Evolutionary conservation across 2,329 filamentous ascomycete genomes (phyloP).

Genomic region (Beauveria asiatica): DNA sequence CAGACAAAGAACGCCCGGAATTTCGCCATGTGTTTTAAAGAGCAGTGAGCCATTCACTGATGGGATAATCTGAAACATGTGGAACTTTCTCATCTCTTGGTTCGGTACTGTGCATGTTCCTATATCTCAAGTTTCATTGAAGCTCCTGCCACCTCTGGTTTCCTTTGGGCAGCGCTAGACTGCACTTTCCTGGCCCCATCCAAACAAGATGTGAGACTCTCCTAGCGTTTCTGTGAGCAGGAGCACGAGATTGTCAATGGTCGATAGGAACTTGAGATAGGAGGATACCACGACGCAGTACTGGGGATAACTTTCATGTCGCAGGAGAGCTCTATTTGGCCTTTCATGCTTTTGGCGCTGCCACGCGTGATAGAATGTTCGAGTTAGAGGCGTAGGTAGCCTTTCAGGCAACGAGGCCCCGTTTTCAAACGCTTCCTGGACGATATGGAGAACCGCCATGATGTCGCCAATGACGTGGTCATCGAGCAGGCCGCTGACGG

Average conservation of each 20-base stretch:
- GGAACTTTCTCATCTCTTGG: too few species aligned
- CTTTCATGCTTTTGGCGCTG: slow-evolving; percentile 19
- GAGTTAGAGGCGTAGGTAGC: slow-evolving; percentile 36
- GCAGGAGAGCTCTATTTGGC: slow-evolving; percentile 22
- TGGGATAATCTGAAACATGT: too few species aligned
- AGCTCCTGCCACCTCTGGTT: not conserved
- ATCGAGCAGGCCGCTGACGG: slow-evolving; percentile 30
- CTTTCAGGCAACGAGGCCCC: slow-evolving; percentile 38
- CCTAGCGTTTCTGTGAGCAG: slow-evolving; percentile 35
- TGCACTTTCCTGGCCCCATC: not conserved
- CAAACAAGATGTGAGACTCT: slow-evolving; percentile 24
- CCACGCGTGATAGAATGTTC: slow-evolving; percentile 23
- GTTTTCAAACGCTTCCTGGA: slow-evolving; percentile 38
- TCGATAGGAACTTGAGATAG: slow-evolving; percentile 34
- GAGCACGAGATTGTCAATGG: slow-evolving; percentile 36
- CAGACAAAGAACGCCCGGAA: not conserved
- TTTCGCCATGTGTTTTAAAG: not conserved
- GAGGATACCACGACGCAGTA: slow-evolving; percentile 38
- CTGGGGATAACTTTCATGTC: slow-evolving; percentile 33
- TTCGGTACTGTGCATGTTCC: too few species aligned
- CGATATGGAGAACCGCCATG: slow-evolving; percentile 39
- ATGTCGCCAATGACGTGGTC: slow-evolving; percentile 37
- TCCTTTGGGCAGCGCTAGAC: not conserved
- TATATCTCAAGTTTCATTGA: not conserved
- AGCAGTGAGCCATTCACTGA: not conserved